Conservation (phyloP, 305 asterid genomes). For the Petunia hybrid region DNA sequence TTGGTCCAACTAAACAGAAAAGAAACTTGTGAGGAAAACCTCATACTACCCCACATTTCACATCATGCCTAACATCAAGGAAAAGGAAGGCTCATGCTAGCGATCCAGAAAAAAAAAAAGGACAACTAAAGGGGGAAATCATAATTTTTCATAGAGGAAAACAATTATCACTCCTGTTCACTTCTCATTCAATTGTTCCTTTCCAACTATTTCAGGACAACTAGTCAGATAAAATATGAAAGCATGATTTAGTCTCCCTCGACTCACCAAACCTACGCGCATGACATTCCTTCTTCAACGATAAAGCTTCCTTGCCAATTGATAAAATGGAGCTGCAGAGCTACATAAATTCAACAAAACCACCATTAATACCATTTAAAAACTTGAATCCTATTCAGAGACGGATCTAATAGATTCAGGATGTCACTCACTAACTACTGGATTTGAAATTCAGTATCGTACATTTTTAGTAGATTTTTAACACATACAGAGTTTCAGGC, state of each 20-base stretch:
- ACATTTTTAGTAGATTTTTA: too few species aligned
- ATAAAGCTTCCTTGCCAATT: constrained; percentile 65
- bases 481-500: too few species aligned
- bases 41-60: neutral
- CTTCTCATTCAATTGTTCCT: neutral
- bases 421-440: too few species aligned
- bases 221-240: neutral
- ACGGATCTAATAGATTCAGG: too few species aligned
- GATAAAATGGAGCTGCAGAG: constrained; percentile 72
- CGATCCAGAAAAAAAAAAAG: too few species aligned
- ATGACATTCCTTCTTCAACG: constrained; percentile 61
- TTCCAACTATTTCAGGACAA: neutral
- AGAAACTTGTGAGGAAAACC: neutral
- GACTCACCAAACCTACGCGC: constrained; percentile 76
- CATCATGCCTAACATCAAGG: neutral
- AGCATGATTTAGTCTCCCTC: neutral
- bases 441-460: too few species aligned
- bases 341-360: constrained; percentile 46
- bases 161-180: neutral
- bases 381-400: neutral
- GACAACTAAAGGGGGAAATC: neutral
- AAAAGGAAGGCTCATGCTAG: too few species aligned
- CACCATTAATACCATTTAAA: neutral
- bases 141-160: neutral
- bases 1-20: neutral